Percentiles rank a stretch among this genome's conserved stretches.
Evolutionary conservation across 2,329 filamentous ascomycete species (phyloP).

Genomic region (Aspergillus fischeri): DNA sequence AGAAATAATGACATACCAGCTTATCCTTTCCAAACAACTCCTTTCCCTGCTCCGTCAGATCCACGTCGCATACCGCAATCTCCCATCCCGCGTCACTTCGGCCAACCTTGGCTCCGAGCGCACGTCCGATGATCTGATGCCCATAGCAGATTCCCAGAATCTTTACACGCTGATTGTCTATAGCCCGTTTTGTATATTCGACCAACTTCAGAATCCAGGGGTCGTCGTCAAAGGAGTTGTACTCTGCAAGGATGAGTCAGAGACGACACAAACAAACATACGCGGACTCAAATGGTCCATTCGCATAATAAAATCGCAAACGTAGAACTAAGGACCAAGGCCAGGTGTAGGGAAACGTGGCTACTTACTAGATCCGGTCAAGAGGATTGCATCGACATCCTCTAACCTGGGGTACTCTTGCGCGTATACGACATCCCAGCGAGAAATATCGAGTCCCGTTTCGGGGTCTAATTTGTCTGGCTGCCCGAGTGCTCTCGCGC

Average conservation of each 20-base stretch:
- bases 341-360: not conserved
- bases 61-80: constrained; percentile 66
- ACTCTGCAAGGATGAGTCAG: constrained; percentile 42
- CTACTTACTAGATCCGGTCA: constrained; percentile 66
- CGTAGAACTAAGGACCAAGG: not conserved
- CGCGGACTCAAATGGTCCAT: not conserved
- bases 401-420: constrained; percentile 68
- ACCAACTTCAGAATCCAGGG: constrained; percentile 75
- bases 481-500: constrained; percentile 46
- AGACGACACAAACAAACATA: not conserved
- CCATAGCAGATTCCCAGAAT: constrained; percentile 84
- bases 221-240: constrained; percentile 68
- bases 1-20: constrained; percentile 43
- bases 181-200: constrained; percentile 59
- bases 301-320: not conserved
- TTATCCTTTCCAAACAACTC: constrained; percentile 66
- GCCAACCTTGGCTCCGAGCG: constrained; percentile 64
- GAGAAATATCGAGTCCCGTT: constrained; percentile 54
- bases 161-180: constrained; percentile 59
- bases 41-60: constrained; percentile 66
- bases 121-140: constrained; percentile 77
- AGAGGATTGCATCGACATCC: constrained; percentile 73
- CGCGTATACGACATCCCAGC: constrained; percentile 67
- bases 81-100: constrained; percentile 73
- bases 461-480: constrained; percentile 31